Conservation (phyloP, 1,284 basidiomycete genomes). For the Ustilago shanxiensis region DNA sequence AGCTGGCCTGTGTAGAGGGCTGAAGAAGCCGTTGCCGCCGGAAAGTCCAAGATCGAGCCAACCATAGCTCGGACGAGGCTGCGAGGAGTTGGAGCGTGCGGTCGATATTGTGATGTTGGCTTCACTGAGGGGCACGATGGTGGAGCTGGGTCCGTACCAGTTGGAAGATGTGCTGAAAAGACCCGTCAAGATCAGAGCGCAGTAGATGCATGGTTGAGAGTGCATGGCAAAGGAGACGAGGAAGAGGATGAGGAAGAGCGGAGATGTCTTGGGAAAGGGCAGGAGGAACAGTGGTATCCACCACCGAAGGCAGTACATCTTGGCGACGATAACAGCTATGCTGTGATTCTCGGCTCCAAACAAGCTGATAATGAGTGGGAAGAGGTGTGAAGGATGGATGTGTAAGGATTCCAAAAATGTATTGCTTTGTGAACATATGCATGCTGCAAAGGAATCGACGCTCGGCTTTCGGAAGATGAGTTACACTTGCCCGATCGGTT, state of each 20-base stretch:
- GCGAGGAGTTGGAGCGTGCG: constrained; percentile 6
- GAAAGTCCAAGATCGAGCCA: constrained; percentile 42
- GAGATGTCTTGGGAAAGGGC: constrained; percentile 61
- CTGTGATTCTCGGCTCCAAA: neutral
- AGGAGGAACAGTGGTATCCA: constrained; percentile 65
- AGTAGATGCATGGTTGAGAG: constrained; percentile 64
- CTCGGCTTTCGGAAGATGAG: constrained; percentile 8
- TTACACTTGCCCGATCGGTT: constrained; percentile 6
- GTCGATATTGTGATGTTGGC: constrained; percentile 3
- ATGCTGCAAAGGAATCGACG: neutral
- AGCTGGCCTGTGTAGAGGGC: constrained; percentile 13
- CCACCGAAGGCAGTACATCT: constrained; percentile 65
- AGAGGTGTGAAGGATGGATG: neutral
- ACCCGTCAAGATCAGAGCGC: constrained; percentile 57
- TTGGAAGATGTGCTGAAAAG: constrained; percentile 59
- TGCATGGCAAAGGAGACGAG: constrained; percentile 60
- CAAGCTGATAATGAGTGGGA: neutral
- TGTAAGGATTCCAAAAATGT: neutral
- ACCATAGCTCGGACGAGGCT: constrained; percentile 30
- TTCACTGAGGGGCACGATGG: neutral
- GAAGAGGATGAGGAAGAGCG: constrained; percentile 60
- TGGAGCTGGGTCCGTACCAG: constrained; percentile 35
- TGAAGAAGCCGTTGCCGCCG: constrained; percentile 47
- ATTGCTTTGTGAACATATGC: neutral
- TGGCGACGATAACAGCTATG: neutral